phyloP scores from a whole-genome alignment of 2,329 filamentous ascomycete genomes.

The Akanthomyces muscarius region DNA sequence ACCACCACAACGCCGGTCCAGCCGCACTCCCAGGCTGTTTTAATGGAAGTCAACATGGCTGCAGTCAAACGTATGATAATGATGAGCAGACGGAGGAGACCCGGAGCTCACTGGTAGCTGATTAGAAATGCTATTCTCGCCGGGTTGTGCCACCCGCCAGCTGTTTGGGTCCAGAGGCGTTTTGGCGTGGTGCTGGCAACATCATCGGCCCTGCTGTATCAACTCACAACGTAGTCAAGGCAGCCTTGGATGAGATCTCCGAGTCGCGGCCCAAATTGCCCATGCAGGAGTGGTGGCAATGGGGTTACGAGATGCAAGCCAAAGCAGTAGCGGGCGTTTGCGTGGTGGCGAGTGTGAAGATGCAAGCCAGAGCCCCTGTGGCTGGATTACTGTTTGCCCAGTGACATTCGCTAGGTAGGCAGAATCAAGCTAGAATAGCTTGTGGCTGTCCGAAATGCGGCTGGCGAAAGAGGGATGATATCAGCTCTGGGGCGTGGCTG shows the following conservation, averaged over 20 bases:
- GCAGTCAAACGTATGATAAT: not conserved
- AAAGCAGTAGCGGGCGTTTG: not conserved
- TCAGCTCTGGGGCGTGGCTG: conserved; percentile 9
- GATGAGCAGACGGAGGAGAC: not conserved
- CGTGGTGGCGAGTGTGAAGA: not conserved
- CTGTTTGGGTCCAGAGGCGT: not conserved
- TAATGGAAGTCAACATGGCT: not conserved
- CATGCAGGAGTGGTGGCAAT: not conserved
- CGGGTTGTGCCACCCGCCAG: not conserved
- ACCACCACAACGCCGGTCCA: not conserved
- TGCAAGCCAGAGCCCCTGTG: conserved; percentile 11
- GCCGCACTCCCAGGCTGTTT: not conserved
- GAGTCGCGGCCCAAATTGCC: too few relatives aligned
- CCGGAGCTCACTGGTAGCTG: not conserved
- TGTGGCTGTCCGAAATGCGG: not conserved
- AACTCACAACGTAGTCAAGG: not conserved
- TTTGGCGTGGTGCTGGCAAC: not conserved
- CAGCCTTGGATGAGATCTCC: not conserved
- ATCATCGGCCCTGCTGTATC: not conserved
- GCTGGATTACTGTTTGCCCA: not conserved
- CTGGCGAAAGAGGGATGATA: not conserved
- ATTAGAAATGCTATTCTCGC: not conserved
- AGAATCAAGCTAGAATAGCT: not conserved
- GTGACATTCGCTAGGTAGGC: not conserved
- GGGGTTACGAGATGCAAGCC: not conserved